Percentiles rank a stretch among this genome's conserved stretches.
Evolutionary conservation across 768 basidiomycete species (phyloP).

Genomic region (Pleurotus platypus): DNA sequence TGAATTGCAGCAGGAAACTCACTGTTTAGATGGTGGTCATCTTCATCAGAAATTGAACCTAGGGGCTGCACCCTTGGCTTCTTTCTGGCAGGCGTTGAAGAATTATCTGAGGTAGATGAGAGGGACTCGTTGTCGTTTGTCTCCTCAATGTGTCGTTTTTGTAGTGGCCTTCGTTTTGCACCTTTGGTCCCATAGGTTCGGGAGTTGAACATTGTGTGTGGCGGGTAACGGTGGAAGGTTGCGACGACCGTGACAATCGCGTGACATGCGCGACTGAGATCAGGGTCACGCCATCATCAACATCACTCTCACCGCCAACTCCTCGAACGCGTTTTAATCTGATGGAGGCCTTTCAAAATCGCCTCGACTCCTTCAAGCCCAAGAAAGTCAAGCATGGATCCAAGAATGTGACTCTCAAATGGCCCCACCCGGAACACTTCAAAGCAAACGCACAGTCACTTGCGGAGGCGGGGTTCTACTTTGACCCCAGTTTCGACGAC

Average conservation of each 20-base stretch:
- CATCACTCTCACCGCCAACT: too few species aligned
- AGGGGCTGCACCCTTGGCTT: constrained; percentile 2
- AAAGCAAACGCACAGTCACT: constrained; percentile 70
- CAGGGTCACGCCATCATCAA: background rate
- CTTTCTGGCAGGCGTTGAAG: constrained; percentile 1
- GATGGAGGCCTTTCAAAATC: constrained; percentile 54
- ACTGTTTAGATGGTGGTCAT: too few species aligned
- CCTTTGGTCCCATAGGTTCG: constrained; percentile 28
- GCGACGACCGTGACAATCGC: constrained; percentile 17
- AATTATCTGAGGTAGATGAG: background rate
- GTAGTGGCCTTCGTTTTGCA: background rate
- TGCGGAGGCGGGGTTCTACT: constrained; percentile 90
- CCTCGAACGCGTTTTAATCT: too few species aligned
- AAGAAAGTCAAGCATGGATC: constrained; percentile 48
- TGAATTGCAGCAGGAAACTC: too few species aligned
- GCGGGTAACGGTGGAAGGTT: constrained; percentile 8
- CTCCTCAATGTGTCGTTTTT: background rate
- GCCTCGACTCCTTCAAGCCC: constrained; percentile 71
- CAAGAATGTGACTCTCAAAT: constrained; percentile 44
- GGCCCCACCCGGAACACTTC: constrained; percentile 71
- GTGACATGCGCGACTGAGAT: constrained; percentile 27
- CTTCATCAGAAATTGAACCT: too few species aligned
- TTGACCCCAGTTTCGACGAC: constrained; percentile 61
- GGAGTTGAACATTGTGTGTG: constrained; percentile 17
- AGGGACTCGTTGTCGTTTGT: too few species aligned